Evolutionary conservation across 1,139 yeast genomes (phyloP).

Genomic region (Candida sp.): DNA sequence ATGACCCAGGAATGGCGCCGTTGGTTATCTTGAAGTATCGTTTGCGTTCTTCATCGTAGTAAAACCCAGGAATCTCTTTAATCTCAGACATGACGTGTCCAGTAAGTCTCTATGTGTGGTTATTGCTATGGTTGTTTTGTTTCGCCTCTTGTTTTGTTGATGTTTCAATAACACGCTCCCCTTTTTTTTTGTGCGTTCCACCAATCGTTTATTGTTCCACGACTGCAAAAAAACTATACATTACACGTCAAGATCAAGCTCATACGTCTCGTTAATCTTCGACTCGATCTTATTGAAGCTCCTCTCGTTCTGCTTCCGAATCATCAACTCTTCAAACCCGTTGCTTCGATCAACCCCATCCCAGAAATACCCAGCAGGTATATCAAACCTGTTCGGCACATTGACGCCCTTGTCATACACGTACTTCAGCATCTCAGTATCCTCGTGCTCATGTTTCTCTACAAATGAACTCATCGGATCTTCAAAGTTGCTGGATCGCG

Average conservation of each 20-base stretch:
- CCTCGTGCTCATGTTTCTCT: constrained; percentile 41
- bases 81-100: constrained; percentile 11
- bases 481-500: constrained; percentile 41
- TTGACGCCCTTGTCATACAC: constrained; percentile 51
- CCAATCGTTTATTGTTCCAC: neutral
- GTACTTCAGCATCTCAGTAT: constrained; percentile 21
- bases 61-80: constrained; percentile 47
- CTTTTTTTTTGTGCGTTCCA: too few species aligned
- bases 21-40: constrained; percentile 50
- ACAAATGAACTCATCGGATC: constrained; percentile 69
- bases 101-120: too few species aligned
- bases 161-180: neutral
- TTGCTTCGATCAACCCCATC: constrained; percentile 92
- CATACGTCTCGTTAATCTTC: constrained; percentile 27
- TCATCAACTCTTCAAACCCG: constrained; percentile 80
- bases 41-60: constrained; percentile 44
- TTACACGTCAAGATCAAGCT: constrained; percentile 24
- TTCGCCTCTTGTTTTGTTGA: neutral
- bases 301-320: constrained; percentile 55
- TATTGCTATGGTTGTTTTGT: neutral
- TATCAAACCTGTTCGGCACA: constrained; percentile 75
- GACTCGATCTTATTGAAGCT: constrained; percentile 24
- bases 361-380: constrained; percentile 86
- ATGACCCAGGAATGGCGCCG: constrained; percentile 27
- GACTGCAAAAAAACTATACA: neutral